Percentiles rank a stretch among this genome's conserved stretches.
These are phyloP conservation scores for Chrysoporthe deuterocubensis DNA, from an alignment of 2,329 filamentous ascomycete genomes.

Conservation along the genomic window DNA sequence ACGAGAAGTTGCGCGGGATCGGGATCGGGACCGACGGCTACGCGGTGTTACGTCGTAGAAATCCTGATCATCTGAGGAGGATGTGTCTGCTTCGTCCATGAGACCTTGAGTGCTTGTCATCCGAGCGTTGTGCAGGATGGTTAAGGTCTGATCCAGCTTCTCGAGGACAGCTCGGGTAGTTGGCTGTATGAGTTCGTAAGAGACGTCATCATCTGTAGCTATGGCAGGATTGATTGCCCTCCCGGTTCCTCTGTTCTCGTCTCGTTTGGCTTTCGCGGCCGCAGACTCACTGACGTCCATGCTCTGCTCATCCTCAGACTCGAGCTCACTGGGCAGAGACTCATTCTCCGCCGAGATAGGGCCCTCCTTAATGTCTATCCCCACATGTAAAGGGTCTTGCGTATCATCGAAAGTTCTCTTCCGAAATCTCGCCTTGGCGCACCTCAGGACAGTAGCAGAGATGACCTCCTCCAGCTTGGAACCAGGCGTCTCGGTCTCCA, in stretches of 20 bases:
- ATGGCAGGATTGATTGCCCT: slow-evolving; percentile 54
- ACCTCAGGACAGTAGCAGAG: slow-evolving; percentile 65
- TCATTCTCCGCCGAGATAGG: slow-evolving; percentile 28
- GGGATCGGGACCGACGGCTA: not conserved
- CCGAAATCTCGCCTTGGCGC: slow-evolving; percentile 69
- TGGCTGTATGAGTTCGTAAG: slow-evolving; percentile 67
- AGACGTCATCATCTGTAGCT: slow-evolving; percentile 72
- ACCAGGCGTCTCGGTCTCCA: slow-evolving; percentile 54
- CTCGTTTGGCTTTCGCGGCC: not conserved
- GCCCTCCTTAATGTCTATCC: slow-evolving; percentile 15
- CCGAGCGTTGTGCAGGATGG: slow-evolving; percentile 70
- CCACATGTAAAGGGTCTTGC: not conserved
- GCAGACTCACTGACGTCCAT: not conserved
- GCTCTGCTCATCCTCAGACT: slow-evolving; percentile 6
- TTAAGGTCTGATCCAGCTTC: slow-evolving; percentile 71
- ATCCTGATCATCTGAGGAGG: not conserved
- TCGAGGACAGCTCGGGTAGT: slow-evolving; percentile 71
- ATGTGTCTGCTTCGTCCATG: slow-evolving; percentile 32
- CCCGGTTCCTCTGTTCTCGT: not conserved
- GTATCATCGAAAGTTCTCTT: slow-evolving; percentile 37
- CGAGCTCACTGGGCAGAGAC: slow-evolving; percentile 1
- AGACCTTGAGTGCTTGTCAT: slow-evolving; percentile 50
- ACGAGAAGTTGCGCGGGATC: slow-evolving; percentile 5
- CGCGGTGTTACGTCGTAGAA: not conserved
- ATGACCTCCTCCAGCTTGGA: slow-evolving; percentile 71